Evolutionary conservation across 1,284 basidiomycete species (phyloP).

Genomic region (Mycosarcoma maydis): DNA sequence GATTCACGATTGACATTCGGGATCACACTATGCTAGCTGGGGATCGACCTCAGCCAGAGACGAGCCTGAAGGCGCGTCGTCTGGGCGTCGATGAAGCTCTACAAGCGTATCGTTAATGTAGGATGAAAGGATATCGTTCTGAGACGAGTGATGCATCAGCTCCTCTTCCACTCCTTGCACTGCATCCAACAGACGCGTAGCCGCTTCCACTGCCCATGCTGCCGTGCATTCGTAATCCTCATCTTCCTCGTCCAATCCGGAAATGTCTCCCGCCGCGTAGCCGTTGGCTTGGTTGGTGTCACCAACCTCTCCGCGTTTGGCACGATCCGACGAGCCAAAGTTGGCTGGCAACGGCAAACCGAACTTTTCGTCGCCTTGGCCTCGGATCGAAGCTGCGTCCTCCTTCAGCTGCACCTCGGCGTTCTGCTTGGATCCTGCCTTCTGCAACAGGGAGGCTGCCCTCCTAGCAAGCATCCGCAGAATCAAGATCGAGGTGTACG

Average conservation of each 20-base stretch:
- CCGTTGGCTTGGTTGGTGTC: constrained; percentile 3
- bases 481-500: constrained; percentile 55
- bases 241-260: constrained; percentile 4
- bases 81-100: constrained; percentile 44
- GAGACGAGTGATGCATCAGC: constrained; percentile 49
- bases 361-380: constrained; percentile 56
- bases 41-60: constrained; percentile 14
- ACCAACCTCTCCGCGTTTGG: constrained; percentile 1
- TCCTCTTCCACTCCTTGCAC: constrained; percentile 52
- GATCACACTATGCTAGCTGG: not conserved
- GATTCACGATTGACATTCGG: not conserved
- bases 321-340: constrained; percentile 32
- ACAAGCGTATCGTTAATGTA: constrained; percentile 60
- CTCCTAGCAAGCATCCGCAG: constrained; percentile 58
- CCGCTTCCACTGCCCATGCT: constrained; percentile 50
- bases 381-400: constrained; percentile 29
- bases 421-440: constrained; percentile 39
- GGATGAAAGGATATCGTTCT: constrained; percentile 62
- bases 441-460: constrained; percentile 46
- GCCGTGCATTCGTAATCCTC: constrained; percentile 31
- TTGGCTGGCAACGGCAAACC: constrained; percentile 56
- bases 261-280: not conserved
- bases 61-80: not conserved
- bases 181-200: constrained; percentile 53
- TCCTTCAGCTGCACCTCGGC: constrained; percentile 12